Conservation (phyloP, 208 protist genomes). For the Herpetomonas tarakana region DNA sequence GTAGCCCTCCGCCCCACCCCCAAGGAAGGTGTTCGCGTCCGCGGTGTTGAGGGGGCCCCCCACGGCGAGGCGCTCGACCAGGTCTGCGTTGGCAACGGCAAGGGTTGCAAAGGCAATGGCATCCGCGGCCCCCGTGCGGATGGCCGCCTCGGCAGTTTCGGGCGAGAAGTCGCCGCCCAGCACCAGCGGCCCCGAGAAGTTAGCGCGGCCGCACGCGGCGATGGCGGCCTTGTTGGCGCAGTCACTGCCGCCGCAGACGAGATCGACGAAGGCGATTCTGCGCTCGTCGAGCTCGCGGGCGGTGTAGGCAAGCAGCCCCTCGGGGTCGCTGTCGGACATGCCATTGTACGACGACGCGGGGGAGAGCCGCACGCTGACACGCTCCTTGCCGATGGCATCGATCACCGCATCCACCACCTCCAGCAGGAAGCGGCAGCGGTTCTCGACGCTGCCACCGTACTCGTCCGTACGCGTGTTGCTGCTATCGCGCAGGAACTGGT, state of each 20-base stretch:
- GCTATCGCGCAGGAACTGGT: conserved; percentile 47
- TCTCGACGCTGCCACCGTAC: conserved; percentile 73
- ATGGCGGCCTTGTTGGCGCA: conserved; percentile 10
- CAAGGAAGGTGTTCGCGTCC: conserved; percentile 14
- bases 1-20: conserved; percentile 28
- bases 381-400: conserved; percentile 13
- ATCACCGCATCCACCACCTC: conserved; percentile 41
- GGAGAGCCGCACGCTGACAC: conserved; percentile 34
- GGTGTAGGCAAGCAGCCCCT: conserved; percentile 10
- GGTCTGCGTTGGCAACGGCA: conserved; percentile 15
- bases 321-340: conserved; percentile 12
- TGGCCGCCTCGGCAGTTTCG: conserved; percentile 5
- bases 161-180: conserved; percentile 15
- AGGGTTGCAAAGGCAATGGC: conserved; percentile 35
- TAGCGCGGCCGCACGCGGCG: conserved; percentile 16
- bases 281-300: conserved; percentile 16
- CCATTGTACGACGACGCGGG: conserved; percentile 13
- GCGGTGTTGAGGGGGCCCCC: conserved; percentile 11
- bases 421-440: conserved; percentile 35
- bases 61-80: conserved; percentile 15
- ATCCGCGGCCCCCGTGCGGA: conserved; percentile 30
- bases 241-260: conserved; percentile 19
- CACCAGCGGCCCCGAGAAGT: conserved; percentile 18
- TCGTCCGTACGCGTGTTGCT: conserved; percentile 55
- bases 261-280: conserved; percentile 23